Base-by-base conservation (phyloP, 257 asterid genomes). In the Solanum chiquidenum region DNA sequence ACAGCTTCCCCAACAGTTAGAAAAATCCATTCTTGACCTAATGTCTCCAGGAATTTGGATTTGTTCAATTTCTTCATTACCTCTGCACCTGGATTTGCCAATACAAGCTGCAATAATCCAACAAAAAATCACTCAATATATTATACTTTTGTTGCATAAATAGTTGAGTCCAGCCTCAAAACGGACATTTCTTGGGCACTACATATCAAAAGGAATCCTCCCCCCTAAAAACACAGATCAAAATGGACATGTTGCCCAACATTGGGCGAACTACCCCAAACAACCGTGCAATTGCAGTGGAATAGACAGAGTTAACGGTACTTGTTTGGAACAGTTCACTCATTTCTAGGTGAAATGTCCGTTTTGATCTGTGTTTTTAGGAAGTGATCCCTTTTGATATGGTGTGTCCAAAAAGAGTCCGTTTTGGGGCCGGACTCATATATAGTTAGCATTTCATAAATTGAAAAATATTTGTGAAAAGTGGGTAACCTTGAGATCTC, bases 1-100 rank as follows among this genome's bases (percentile, higher is more conserved):
- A 96, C 99, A 7, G 99, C 99, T 76, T 97, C 99, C 14, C 92
- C 99, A 37, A 95, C 98, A 0, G 99, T 96, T 88, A 96, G 62
- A 88, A 93, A 97, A 3, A 97, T 90, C 99, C 99, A 97, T 83
- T 96, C 98, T 3, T 95, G 91, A 7, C 99, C 99, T 38, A 96
- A 27, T 86, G 90, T 90, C 90, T 96, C 99, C 12, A 96, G 83
- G 49, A 96, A 89, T 71, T 96, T 94, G 23, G 98, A 90, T 89
- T 95, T 97, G 91, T 91, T 89, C 87, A 97, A 74, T 91, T 97
- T 97, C 95, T 97, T 97, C 98, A 96, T 94, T 93, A 97, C 95
- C 88, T 96, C 99, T 0, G 93, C 94, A 0, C 96, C 93, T 2
- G 99, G 99, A 66, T 97, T 96, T n/a, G 93, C 98, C 88, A 97